Evolutionary conservation across 345 rosid genomes (phyloP).

Genomic region (Euphorbia tirucalli): DNA sequence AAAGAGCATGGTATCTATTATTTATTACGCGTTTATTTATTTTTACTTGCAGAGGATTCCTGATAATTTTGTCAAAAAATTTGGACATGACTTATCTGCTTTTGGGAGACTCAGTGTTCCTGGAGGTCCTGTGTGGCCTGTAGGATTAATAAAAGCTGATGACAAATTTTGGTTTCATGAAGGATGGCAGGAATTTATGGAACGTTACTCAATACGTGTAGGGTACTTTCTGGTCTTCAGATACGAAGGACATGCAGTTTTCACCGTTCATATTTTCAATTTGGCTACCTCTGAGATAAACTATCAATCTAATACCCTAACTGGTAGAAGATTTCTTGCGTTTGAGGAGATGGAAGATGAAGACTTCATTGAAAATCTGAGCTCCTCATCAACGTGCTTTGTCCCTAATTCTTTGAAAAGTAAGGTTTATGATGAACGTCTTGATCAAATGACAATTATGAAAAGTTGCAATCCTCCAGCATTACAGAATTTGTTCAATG

Average conservation of each 20-base stretch:
- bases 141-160: conserved; percentile 68
- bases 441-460: conserved; percentile 23
- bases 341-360: conserved; percentile 77
- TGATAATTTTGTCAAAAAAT: conserved; percentile 67
- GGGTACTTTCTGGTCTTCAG: conserved; percentile 78
- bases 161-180: conserved; percentile 75
- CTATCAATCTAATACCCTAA: conserved; percentile 45
- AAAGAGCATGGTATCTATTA: conserved; percentile 14
- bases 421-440: conserved; percentile 18
- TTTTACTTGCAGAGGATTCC: conserved; percentile 76
- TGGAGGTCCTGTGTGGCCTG: conserved; percentile 67
- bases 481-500: conserved; percentile 52
- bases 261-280: conserved; percentile 71
- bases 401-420: conserved; percentile 29
- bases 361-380: conserved; percentile 40
- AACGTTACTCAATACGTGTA: conserved; percentile 61
- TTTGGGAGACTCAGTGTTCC: conserved; percentile 75
- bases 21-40: neutral
- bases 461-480: conserved; percentile 47
- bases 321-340: conserved; percentile 52
- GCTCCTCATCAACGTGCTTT: conserved; percentile 28
- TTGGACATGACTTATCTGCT: conserved; percentile 65
- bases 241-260: conserved; percentile 81
- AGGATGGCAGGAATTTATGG: conserved; percentile 85
- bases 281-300: conserved; percentile 67